Base-by-base conservation (phyloP, 1,284 basidiomycete genomes). In the Sutorius eximius region DNA sequence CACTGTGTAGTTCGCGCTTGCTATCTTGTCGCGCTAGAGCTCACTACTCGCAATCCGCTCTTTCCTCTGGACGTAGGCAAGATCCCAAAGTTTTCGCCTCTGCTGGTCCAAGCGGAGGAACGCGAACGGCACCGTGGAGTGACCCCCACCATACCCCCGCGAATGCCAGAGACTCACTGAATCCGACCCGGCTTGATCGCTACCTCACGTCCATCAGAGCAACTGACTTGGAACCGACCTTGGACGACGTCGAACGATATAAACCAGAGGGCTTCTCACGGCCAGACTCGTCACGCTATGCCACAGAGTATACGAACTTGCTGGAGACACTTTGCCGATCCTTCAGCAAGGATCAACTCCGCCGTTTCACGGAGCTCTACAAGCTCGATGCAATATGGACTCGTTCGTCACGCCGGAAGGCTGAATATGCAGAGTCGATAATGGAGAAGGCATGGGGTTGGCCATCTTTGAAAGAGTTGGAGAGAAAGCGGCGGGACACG, bases 361-460 rank as follows among this genome's bases (percentile, higher is more conserved):
- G 75, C n/a, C 63, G 72, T 43, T 83, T 87, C 59, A 61, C 80
- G 13, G 65, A 75, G 44, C 60, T 82, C 45, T 82, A 83, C 59
- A 71, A 72, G 27, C 62, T 83, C 27, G 67, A 69, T 40, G 57
- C 61, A 38, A 71, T 67, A 45, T 71, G 62, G 52, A 66, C 68
- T 11, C 62, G 67, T 53, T 57, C 63, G 1, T 66, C 64, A 8
- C 65, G 68, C 52, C 73, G 66, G 41, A 84, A 87, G 69, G 60
- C 66, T 30, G 70, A 80, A 22, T 79, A 75, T 62, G 84, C 80
- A 20, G 76, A 79, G 53, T 72, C 75, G 3, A 85, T 91, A 57
- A 75, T 90, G 36, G 83, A 87, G 66, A 71, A 77, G 53, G 69
- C 75, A 51, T 91, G 88, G 88, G 73, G 74, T 24, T 89, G 85